Conservation (phyloP, 139 green algal species). For the Yamagishiella unicocca region DNA sequence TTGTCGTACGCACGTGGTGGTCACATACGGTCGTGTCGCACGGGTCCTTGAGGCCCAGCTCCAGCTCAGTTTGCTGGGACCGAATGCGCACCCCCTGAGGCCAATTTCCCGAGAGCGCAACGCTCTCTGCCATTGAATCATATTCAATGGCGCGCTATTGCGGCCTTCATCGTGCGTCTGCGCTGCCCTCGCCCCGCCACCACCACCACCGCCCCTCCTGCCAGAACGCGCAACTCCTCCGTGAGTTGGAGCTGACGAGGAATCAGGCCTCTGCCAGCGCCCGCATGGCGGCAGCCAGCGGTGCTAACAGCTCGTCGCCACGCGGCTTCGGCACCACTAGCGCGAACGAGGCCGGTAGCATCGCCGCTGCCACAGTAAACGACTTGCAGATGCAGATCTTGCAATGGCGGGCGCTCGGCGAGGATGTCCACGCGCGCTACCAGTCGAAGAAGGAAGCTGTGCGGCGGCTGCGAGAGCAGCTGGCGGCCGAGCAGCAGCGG, state of each 20-base stretch:
- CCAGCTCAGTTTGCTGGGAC: too few relatives aligned
- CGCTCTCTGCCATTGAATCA: too few relatives aligned
- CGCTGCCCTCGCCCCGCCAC: too few relatives aligned
- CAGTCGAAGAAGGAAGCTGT: constrained; percentile 27
- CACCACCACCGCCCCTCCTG: not conserved
- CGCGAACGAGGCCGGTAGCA: not conserved
- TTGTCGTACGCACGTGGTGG: too few relatives aligned
- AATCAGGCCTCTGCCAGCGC: not conserved
- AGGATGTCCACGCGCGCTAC: constrained; percentile 22
- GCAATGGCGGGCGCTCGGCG: not conserved
- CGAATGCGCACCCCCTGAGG: too few relatives aligned
- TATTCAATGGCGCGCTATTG: too few relatives aligned
- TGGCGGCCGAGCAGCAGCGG: constrained; percentile 34
- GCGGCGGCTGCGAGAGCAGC: constrained; percentile 21
- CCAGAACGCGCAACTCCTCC: not conserved
- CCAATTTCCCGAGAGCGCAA: too few relatives aligned
- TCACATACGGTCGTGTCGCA: too few relatives aligned
- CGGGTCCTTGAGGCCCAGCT: too few relatives aligned
- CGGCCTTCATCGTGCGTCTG: too few relatives aligned
- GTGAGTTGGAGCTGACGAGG: not conserved
- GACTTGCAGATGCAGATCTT: constrained; percentile 25
- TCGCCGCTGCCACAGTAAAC: not conserved
- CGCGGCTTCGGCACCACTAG: too few relatives aligned
- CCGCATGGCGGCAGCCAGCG: not conserved
- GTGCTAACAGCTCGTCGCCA: too few relatives aligned